Evolutionary conservation across 2,329 filamentous ascomycete genomes (phyloP), one percentile per base, ranked within the genome.

Genomic region (Didymellaceae sp.): DNA sequence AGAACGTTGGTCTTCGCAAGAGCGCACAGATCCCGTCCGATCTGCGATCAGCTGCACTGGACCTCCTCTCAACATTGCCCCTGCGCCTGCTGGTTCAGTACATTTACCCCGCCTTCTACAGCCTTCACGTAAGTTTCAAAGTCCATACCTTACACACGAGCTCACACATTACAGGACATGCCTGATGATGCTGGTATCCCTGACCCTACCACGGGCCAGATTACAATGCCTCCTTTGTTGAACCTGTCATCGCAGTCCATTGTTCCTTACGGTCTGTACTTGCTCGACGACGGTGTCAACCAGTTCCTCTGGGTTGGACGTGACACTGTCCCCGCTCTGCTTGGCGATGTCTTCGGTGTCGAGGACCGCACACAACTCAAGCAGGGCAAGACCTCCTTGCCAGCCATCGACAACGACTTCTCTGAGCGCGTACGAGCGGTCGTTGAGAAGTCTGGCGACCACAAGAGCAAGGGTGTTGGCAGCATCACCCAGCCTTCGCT

Each of bases 271-370:
- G 94, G 94, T 21, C 79, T 99, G 14, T 99, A 99, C 74, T 83
- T 99, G 50, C 94, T 99, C 64, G 94, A 99, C 65, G 94, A 99
- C 67, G 92, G 92, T 2, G 93, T 97, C 75, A 97, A 91, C 5
- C 94, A 99, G 72, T 99, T 99, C 82, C 77, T 99, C 47, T 99
- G 94, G 94, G 83, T 97, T 16, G 94, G 94, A 11, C 86, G 92
- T 26, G 93, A 99, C 61, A 88, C 93, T 1, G 91, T 99, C 21
- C 91, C 91, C 1, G 91, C 96, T 68, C 82, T 99, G 24, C 80
- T 97, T 31, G 76, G 82, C 43, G 94, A 99, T 65, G 93, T 97
- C 5, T 99, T 99, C 71, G 93, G 91, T 18, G 82, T 94, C 9
- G 81, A 87, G 35, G 92, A 97, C 74, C 86, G 89, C 68, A 86